These are phyloP conservation scores for Perkinsus olseni DNA, from an alignment of 169 alveolate species.

Conservation along the genomic window DNA sequence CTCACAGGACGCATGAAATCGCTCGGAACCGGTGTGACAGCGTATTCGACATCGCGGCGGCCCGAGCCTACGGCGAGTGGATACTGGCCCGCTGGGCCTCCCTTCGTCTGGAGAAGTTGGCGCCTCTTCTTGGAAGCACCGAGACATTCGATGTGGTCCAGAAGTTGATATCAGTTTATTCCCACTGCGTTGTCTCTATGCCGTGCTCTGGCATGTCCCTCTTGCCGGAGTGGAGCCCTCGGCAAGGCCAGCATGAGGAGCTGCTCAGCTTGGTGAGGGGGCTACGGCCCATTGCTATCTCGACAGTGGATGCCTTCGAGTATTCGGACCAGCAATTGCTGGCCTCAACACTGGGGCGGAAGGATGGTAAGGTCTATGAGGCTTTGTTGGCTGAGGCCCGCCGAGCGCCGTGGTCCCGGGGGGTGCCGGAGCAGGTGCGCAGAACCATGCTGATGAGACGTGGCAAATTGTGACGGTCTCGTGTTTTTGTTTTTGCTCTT, in stretches of 20 bases:
- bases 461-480: background rate
- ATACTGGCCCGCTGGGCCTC: background rate
- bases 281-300: background rate
- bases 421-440: background rate
- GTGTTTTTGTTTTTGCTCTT: too few species aligned
- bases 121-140: background rate
- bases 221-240: background rate
- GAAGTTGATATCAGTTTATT: background rate
- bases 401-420: background rate
- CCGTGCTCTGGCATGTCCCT: background rate
- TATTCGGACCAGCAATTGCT: background rate
- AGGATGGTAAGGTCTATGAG: background rate
- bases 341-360: background rate
- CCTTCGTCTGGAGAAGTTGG: background rate
- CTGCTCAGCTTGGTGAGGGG: background rate
- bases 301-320: background rate
- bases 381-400: background rate
- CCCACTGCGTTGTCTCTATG: background rate
- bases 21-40: background rate
- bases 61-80: background rate
- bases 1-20: background rate
- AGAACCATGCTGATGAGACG: background rate
- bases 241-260: background rate
- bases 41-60: background rate
- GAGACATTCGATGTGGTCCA: background rate